A percentile compares a stretch with the other conserved stretches of the same genome.
These are phyloP conservation scores for Mortierella antarctica DNA, from an alignment of 192 early-diverging fungal genomes.

Conservation along the genomic window DNA sequence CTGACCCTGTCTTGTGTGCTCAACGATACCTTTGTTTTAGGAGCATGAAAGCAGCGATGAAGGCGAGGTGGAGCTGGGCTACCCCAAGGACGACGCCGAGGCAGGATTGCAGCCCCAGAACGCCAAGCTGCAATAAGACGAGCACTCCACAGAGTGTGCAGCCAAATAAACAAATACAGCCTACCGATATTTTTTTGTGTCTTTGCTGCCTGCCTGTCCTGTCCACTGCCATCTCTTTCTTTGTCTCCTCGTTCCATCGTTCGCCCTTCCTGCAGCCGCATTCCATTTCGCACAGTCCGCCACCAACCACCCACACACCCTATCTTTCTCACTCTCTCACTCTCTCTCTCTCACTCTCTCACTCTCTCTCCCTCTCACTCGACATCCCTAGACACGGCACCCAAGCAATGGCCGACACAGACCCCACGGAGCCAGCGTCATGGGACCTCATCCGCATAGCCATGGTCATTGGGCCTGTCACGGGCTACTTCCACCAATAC, in stretches of 20 bases:
- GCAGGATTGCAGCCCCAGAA: constrained; percentile 35
- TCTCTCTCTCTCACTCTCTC: background rate
- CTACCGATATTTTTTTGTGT: too few species aligned
- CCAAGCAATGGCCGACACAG: constrained; percentile 6
- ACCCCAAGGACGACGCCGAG: constrained; percentile 30
- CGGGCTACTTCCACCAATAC: constrained; percentile 70
- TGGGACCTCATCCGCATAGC: constrained; percentile 55
- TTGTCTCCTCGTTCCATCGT: background rate
- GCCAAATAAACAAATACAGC: background rate
- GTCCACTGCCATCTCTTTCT: background rate
- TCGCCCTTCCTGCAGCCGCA: background rate
- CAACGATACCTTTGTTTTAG: constrained; percentile 3
- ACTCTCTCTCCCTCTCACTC: background rate
- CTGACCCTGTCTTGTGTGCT: background rate
- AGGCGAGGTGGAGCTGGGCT: constrained; percentile 28
- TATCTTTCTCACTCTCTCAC: background rate
- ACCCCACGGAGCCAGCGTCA: constrained; percentile 34
- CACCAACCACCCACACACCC: background rate
- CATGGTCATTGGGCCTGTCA: constrained; percentile 68
- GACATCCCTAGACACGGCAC: background rate
- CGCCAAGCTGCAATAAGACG: background rate
- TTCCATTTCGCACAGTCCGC: background rate
- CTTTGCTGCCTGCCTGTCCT: too few species aligned
- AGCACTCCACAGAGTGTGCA: too few species aligned
- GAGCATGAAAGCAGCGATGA: constrained; percentile 18